phyloP scores from a whole-genome alignment of 2,329 filamentous ascomycete genomes.

The Colletotrichum tanaceti region DNA sequence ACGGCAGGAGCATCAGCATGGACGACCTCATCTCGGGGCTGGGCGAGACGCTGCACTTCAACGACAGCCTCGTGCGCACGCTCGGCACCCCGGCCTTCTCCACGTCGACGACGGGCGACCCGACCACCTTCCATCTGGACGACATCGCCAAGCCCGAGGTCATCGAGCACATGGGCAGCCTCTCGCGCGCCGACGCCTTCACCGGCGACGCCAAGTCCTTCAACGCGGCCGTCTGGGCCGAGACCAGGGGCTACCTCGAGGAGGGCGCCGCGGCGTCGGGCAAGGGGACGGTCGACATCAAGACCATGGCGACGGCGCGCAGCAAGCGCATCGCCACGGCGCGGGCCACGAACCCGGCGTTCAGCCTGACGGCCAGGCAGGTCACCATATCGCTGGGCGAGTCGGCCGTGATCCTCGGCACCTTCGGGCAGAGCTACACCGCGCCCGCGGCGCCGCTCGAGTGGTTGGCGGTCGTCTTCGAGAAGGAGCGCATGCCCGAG shows the following conservation, averaged over 20 bases:
- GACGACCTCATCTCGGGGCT: slow-evolving; percentile 41
- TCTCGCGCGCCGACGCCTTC: slow-evolving; percentile 46
- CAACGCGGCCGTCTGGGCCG: slow-evolving; percentile 44
- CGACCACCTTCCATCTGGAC: slow-evolving; percentile 40
- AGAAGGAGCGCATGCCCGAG: slow-evolving; percentile 37
- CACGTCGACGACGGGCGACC: slow-evolving; percentile 38
- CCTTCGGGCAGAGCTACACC: slow-evolving; percentile 39
- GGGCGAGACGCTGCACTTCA: slow-evolving; percentile 41
- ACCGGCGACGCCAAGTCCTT: slow-evolving; percentile 49
- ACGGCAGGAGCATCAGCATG: slow-evolving; percentile 41
- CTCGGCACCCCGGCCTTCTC: slow-evolving; percentile 51
- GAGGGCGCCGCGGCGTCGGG: slow-evolving; percentile 31
- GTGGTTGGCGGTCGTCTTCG: slow-evolving; percentile 32
- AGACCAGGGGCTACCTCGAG: slow-evolving; percentile 37
- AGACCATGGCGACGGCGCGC: slow-evolving; percentile 46
- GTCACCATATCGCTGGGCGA: slow-evolving; percentile 40
- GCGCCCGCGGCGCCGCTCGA: slow-evolving; percentile 32
- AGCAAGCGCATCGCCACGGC: slow-evolving; percentile 44
- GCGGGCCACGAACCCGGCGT: slow-evolving; percentile 33
- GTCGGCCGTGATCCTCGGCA: slow-evolving; percentile 41
- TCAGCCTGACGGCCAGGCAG: slow-evolving; percentile 42
- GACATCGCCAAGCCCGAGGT: slow-evolving; percentile 41
- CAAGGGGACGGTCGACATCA: slow-evolving; percentile 43
- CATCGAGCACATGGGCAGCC: slow-evolving; percentile 50
- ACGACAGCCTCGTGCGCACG: slow-evolving; percentile 43